These are phyloP conservation scores for Puya raimondii DNA, from an alignment of 176 grass and related monocot genomes.

Conservation along the genomic window DNA sequence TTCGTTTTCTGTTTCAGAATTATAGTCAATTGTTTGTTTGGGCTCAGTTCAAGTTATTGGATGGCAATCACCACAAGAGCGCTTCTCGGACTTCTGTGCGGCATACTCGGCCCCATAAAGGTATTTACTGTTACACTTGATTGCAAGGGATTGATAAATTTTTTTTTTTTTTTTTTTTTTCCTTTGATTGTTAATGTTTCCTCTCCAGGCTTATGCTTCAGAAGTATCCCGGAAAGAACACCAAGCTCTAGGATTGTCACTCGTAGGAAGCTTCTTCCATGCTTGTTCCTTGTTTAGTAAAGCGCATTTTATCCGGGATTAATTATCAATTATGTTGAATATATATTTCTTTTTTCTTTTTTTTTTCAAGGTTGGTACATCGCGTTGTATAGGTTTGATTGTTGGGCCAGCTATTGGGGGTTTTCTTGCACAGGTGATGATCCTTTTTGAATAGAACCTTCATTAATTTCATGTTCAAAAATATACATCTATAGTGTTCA, in stretches of 20 bases:
- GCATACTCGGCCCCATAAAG: constrained; percentile 49
- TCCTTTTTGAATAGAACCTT: not conserved
- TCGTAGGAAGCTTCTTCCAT: constrained; percentile 31
- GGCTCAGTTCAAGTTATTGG: constrained; percentile 59
- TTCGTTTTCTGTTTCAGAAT: constrained; percentile 25
- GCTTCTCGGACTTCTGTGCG: constrained; percentile 43
- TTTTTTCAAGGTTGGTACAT: constrained; percentile 34
- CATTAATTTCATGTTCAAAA: not conserved
- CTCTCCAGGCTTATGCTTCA: constrained; percentile 59
- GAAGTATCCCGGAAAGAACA: constrained; percentile 55
- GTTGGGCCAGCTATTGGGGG: constrained; percentile 66
- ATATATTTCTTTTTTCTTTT: constrained; percentile 2
- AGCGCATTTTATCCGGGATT: not conserved
- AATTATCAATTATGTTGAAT: not conserved
- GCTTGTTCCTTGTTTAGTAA: not conserved
- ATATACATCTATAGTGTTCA: not conserved
- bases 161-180: not conserved
- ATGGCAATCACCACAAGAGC: constrained; percentile 48
- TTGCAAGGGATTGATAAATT: not conserved
- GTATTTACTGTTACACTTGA: constrained; percentile 12
- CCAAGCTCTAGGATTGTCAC: constrained; percentile 35
- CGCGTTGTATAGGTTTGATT: constrained; percentile 49
- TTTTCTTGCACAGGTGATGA: constrained; percentile 48
- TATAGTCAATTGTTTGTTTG: constrained; percentile 58
- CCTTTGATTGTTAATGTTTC: too few species aligned